Conservation (phyloP, 2,329 filamentous ascomycete species). For the Colletotrichum horii region DNA sequence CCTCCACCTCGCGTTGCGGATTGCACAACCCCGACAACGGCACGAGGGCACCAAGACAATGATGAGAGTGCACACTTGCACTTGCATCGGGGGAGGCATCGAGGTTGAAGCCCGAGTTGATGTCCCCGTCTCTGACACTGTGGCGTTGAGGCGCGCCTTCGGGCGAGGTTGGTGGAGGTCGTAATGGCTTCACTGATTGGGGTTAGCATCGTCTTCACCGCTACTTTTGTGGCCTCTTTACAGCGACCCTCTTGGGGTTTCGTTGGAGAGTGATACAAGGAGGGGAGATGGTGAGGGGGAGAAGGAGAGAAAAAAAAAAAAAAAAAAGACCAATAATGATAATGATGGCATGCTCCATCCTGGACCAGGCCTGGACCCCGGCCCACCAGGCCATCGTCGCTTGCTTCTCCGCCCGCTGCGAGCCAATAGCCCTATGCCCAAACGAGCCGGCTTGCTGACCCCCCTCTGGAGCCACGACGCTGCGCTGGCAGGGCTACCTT, state of each 20-base stretch:
- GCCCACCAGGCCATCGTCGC: conserved; percentile 12
- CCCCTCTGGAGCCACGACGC: conserved; percentile 6
- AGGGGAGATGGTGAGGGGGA: not conserved
- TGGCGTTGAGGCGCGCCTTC: conserved; percentile 19
- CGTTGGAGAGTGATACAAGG: not conserved
- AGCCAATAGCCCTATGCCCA: conserved; percentile 17
- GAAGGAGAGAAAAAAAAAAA: not conserved
- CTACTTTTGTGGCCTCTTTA: conserved; percentile 25
- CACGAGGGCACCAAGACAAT: conserved; percentile 1
- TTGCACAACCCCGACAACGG: not conserved
- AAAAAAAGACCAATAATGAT: not conserved
- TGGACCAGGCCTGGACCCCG: conserved; percentile 4
- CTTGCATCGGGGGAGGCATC: not conserved
- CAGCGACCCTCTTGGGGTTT: conserved; percentile 20
- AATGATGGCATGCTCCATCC: not conserved
- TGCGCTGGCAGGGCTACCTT: conserved; percentile 22
- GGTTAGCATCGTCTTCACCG: conserved; percentile 25
- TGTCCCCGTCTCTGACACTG: conserved; percentile 1
- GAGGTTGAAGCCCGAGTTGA: not conserved
- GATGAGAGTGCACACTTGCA: not conserved
- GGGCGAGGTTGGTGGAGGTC: conserved; percentile 14
- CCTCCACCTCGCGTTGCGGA: not conserved
- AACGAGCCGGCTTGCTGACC: conserved; percentile 20
- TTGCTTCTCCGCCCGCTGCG: conserved; percentile 4
- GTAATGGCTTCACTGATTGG: conserved; percentile 19